Evolutionary conservation across 176 grass and related monocot genomes (phyloP).

Genomic region (Aegilops speltoides): DNA sequence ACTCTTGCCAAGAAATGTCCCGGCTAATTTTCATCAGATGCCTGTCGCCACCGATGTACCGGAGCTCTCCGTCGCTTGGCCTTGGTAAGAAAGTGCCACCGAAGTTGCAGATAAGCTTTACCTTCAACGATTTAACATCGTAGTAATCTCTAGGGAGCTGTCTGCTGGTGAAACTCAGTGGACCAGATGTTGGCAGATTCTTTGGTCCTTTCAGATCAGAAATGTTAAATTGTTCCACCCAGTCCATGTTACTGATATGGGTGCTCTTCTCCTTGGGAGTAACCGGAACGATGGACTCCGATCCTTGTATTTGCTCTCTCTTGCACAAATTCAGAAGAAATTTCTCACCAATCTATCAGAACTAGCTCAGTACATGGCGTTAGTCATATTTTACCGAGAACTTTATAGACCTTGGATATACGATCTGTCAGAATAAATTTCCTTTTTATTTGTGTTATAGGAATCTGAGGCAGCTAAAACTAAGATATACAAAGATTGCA

Average conservation of each 20-base stretch:
- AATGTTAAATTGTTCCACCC: slow-evolving; percentile 21
- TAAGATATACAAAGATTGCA: background rate
- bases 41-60: slow-evolving; percentile 74
- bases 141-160: slow-evolving; percentile 15
- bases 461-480: background rate
- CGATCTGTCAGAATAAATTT: too few species aligned
- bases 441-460: background rate
- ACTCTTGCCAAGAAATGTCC: slow-evolving; percentile 66
- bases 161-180: slow-evolving; percentile 14
- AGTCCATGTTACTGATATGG: slow-evolving; percentile 27
- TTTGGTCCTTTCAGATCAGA: slow-evolving; percentile 10
- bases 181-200: slow-evolving; percentile 21
- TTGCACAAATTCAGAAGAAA: slow-evolving; percentile 53
- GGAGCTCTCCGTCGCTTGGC: slow-evolving; percentile 69
- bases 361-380: slow-evolving; percentile 46
- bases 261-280: slow-evolving; percentile 11
- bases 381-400: slow-evolving; percentile 17
- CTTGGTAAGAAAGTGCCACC: slow-evolving; percentile 73
- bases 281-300: background rate
- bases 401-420: background rate
- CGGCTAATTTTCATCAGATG: slow-evolving; percentile 56
- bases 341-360: slow-evolving; percentile 45
- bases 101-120: slow-evolving; percentile 85
- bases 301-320: slow-evolving; percentile 14
- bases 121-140: slow-evolving; percentile 31